Evolutionary conservation across 768 basidiomycete species (phyloP).

Genomic region (Paxillus rubicundulus): DNA sequence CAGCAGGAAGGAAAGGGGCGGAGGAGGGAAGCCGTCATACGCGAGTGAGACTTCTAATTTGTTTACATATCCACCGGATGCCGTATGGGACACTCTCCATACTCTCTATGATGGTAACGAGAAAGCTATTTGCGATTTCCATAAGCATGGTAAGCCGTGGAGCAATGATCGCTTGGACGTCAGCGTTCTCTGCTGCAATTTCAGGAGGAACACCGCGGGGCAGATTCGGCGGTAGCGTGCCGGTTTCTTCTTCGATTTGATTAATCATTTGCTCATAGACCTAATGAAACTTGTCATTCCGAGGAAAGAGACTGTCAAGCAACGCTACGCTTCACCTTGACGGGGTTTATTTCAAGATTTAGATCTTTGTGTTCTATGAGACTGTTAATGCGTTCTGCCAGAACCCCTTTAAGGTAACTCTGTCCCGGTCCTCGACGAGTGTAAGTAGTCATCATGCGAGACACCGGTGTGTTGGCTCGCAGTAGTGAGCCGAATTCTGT

Average conservation of each 20-base stretch:
- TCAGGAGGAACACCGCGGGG: conserved; percentile 94
- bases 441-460: conserved; percentile 99
- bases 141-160: conserved; percentile 98
- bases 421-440: conserved; percentile 98
- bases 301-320: neutral
- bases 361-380: conserved; percentile 99
- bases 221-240: conserved; percentile 84
- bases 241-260: conserved; percentile 97
- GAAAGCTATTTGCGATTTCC: conserved; percentile 98
- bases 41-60: conserved; percentile 93
- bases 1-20: conserved; percentile 3
- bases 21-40: conserved; percentile 43
- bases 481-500: conserved; percentile 99
- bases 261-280: conserved; percentile 99
- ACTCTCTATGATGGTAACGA: conserved; percentile 96
- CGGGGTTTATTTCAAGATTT: conserved; percentile 97
- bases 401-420: conserved; percentile 95
- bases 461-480: conserved; percentile 98
- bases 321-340: conserved; percentile 61
- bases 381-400: conserved; percentile 97
- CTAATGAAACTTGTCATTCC: conserved; percentile 36
- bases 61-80: conserved; percentile 99
- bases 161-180: conserved; percentile 97
- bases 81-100: conserved; percentile 99
- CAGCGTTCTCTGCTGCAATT: conserved; percentile 87